Evolutionary conservation across 805 yeast genomes (phyloP).

Genomic region (Zygosaccharomyces bailii): DNA sequence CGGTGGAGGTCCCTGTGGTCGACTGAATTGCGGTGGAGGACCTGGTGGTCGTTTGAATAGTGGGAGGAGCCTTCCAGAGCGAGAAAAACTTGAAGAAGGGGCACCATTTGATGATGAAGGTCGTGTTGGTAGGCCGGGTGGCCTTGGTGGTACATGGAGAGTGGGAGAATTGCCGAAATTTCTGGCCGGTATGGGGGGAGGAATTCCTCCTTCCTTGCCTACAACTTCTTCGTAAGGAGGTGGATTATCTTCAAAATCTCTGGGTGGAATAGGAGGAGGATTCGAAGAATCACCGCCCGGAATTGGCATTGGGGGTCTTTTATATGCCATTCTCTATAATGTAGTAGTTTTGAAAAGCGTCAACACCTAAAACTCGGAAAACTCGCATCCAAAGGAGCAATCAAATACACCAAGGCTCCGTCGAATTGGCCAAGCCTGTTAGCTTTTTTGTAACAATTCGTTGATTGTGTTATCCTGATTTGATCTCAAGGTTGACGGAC

Average conservation of each 20-base stretch:
- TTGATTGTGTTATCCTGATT: too few relatives aligned
- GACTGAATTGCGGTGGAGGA: too few relatives aligned
- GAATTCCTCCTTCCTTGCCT: conserved; percentile 3
- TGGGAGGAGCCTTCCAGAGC: conserved; percentile 12
- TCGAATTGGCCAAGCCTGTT: not conserved
- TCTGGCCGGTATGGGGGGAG: conserved; percentile 18
- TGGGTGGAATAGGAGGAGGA: conserved; percentile 33
- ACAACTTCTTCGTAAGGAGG: conserved; percentile 18
- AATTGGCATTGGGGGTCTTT: conserved; percentile 33
- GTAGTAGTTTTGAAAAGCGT: not conserved
- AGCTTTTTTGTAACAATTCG: too few relatives aligned
- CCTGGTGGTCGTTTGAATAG: not conserved
- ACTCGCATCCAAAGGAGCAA: not conserved
- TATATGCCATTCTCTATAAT: conserved; percentile 8
- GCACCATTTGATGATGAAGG: not conserved
- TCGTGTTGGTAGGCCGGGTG: not conserved
- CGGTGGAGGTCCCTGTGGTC: too few relatives aligned
- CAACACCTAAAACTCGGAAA: not conserved
- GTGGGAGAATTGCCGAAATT: not conserved
- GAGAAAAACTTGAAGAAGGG: conserved; percentile 3
- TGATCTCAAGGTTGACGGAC: not conserved
- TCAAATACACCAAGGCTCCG: not conserved
- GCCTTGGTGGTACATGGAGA: conserved; percentile 9
- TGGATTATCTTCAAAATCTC: conserved; percentile 9
- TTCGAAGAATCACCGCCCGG: conserved; percentile 22